phyloP scores from a whole-genome alignment of 2,329 filamentous ascomycete genomes.

The Ceratocystis albifundus region DNA sequence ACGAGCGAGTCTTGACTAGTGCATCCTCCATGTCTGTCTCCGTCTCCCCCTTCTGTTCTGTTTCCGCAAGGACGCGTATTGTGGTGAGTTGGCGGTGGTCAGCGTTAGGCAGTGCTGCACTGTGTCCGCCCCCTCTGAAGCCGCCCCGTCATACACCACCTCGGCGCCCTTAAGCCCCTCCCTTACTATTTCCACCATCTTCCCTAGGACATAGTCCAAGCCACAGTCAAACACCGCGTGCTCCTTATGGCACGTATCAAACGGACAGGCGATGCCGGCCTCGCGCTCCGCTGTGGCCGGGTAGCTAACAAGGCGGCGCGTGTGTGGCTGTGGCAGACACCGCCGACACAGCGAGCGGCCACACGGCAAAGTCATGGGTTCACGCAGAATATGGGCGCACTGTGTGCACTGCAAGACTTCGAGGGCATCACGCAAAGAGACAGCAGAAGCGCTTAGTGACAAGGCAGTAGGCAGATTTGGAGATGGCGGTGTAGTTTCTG shows the following conservation, averaged over 20 bases:
- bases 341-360: constrained; percentile 63
- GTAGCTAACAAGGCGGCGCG: constrained; percentile 63
- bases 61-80: background rate
- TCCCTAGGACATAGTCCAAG: constrained; percentile 63
- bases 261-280: constrained; percentile 64
- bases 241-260: constrained; percentile 52
- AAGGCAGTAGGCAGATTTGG: background rate
- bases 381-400: constrained; percentile 56
- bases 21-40: background rate
- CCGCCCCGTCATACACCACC: constrained; percentile 13
- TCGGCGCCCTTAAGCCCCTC: constrained; percentile 39
- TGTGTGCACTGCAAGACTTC: constrained; percentile 59
- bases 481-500: constrained; percentile 3
- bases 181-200: constrained; percentile 52
- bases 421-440: constrained; percentile 11
- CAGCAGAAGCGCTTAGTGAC: background rate
- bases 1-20: background rate
- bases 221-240: constrained; percentile 69
- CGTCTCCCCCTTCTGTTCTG: background rate
- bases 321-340: constrained; percentile 58
- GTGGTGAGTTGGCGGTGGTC: constrained; percentile 5
- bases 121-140: background rate
- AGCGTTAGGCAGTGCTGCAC: background rate
- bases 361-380: constrained; percentile 69
- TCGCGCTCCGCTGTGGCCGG: constrained; percentile 55